phyloP scores from a whole-genome alignment of 2,329 filamentous ascomycete species.

The Plectosphaerella cucumerina region DNA sequence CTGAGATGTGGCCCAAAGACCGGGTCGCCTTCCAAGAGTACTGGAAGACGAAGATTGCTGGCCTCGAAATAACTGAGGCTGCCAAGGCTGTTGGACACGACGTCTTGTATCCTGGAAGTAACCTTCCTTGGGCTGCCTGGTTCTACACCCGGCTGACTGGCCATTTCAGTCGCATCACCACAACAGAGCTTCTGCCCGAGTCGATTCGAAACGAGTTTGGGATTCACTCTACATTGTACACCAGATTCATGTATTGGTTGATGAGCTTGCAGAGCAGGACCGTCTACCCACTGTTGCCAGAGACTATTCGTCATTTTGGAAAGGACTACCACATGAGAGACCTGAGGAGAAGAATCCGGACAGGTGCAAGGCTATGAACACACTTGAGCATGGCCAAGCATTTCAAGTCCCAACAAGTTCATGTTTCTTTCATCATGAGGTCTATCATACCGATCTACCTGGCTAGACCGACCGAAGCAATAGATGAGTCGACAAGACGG shows the following conservation, averaged over 20 bases:
- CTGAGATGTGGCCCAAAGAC: background rate
- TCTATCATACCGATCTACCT: no score
- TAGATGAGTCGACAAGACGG: no score
- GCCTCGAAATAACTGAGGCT: background rate
- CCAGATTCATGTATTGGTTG: background rate
- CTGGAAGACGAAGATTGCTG: background rate
- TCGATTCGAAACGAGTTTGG: background rate
- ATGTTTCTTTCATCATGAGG: no score
- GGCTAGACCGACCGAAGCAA: no score
- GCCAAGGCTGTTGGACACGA: background rate
- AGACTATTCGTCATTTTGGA: background rate
- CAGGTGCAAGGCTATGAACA: background rate
- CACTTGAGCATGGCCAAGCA: no score
- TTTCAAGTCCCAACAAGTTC: no score
- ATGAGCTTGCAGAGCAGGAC: background rate
- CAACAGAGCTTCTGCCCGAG: background rate
- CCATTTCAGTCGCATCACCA: background rate
- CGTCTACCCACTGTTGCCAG: background rate
- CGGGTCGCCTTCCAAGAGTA: background rate
- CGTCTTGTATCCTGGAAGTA: background rate
- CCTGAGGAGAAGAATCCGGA: background rate
- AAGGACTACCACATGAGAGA: background rate
- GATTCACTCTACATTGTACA: background rate
- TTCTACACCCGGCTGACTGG: background rate
- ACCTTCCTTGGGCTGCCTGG: background rate